Evolutionary conservation across 345 rosid genomes (phyloP).

Genomic region (Cardamine occulta): DNA sequence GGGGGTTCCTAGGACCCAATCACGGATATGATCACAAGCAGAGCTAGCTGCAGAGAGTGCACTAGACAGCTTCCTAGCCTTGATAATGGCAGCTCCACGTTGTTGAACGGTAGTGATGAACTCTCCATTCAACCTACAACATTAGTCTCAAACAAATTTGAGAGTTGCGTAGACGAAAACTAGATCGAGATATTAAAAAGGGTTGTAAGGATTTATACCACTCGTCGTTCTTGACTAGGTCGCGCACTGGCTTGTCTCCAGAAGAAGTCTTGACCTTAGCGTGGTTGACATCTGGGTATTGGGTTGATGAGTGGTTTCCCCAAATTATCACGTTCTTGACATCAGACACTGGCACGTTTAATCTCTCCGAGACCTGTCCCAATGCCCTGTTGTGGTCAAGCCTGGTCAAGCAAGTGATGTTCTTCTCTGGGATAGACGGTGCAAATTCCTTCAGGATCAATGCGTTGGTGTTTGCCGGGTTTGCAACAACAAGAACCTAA

Average conservation of each 20-base stretch:
- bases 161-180: background rate
- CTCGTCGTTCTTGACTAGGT: conserved; percentile 81
- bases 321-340: conserved; percentile 93
- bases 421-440: conserved; percentile 91
- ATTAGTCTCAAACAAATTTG: background rate
- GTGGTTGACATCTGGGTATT: conserved; percentile 98
- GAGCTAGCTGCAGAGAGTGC: conserved; percentile 98
- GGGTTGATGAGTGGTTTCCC: conserved; percentile 98
- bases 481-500: conserved; percentile 97
- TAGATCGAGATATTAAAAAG: background rate
- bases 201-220: conserved; percentile 54
- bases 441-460: conserved; percentile 96
- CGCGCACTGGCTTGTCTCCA: conserved; percentile 79
- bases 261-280: conserved; percentile 81
- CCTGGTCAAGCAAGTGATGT: conserved; percentile 93
- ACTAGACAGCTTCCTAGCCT: conserved; percentile 93
- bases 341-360: conserved; percentile 83
- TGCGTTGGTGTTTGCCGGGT: conserved; percentile 98
- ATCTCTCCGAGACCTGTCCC: conserved; percentile 90
- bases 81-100: conserved; percentile 99
- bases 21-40: conserved; percentile 97
- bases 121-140: conserved; percentile 80
- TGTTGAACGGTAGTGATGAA: conserved; percentile 92
- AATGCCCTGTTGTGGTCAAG: conserved; percentile 98
- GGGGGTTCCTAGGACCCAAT: conserved; percentile 98